Percentiles rank a stretch among this genome's conserved stretches.
These are phyloP conservation scores for Starmerella cellae DNA, from an alignment of 805 yeast genomes.

Conservation along the genomic window DNA sequence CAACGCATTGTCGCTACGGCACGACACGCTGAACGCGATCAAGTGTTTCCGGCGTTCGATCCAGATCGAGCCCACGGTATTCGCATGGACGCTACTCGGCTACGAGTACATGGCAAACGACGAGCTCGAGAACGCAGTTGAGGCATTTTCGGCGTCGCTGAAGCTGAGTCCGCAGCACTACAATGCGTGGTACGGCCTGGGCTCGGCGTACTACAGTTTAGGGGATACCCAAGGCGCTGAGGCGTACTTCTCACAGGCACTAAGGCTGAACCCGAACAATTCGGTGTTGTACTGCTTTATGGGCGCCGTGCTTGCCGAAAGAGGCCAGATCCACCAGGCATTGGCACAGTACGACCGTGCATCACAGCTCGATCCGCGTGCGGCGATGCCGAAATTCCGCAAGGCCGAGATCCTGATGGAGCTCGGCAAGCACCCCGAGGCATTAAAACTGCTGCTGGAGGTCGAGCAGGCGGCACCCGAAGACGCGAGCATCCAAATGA, in stretches of 20 bases:
- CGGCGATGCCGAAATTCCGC: slow-evolving; percentile 77
- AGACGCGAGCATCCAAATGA: slow-evolving; percentile 84
- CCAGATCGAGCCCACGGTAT: slow-evolving; percentile 59
- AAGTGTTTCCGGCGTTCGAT: slow-evolving; percentile 73
- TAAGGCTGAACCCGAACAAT: slow-evolving; percentile 78
- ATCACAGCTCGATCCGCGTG: slow-evolving; percentile 65
- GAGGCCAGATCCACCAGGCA: slow-evolving; percentile 57
- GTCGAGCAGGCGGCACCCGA: slow-evolving; percentile 75
- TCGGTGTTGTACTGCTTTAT: slow-evolving; percentile 82
- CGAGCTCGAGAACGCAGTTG: slow-evolving; percentile 78
- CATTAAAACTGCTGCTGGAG: slow-evolving; percentile 60
- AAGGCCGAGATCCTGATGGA: slow-evolving; percentile 70
- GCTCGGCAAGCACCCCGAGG: slow-evolving; percentile 56
- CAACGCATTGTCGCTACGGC: slow-evolving; percentile 65
- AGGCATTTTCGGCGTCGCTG: slow-evolving; percentile 67
- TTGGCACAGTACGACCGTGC: slow-evolving; percentile 73
- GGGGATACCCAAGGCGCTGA: slow-evolving; percentile 80
- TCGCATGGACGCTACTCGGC: slow-evolving; percentile 86
- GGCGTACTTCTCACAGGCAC: slow-evolving; percentile 74
- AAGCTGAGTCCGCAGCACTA: slow-evolving; percentile 70
- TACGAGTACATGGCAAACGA: slow-evolving; percentile 83
- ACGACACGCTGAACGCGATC: slow-evolving; percentile 83
- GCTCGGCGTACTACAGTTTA: slow-evolving; percentile 77
- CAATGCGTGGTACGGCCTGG: slow-evolving; percentile 91
- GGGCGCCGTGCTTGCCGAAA: slow-evolving; percentile 80